phyloP scores from a whole-genome alignment of 768 basidiomycete species.

The Leccinum broughii region DNA sequence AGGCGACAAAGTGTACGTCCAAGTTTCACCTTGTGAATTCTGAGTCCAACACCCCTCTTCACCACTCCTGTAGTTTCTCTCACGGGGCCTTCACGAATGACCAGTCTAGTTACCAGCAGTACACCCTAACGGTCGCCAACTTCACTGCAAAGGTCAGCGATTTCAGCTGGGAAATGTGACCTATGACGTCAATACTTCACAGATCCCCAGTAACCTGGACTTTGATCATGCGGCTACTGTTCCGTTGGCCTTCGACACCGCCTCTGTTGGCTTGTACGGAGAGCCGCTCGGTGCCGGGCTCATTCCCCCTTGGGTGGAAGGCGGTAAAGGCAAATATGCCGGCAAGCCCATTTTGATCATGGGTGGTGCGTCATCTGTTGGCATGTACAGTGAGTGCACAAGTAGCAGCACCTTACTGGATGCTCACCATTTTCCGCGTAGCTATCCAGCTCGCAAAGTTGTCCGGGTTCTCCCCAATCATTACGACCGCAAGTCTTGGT shows the following conservation, averaged over 20 bases:
- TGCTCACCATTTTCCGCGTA: constrained; percentile 14
- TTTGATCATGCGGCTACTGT: constrained; percentile 49
- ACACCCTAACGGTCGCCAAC: constrained; percentile 33
- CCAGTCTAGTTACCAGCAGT: constrained; percentile 41
- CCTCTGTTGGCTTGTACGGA: constrained; percentile 47
- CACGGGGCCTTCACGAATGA: constrained; percentile 36
- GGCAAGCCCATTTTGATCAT: constrained; percentile 46
- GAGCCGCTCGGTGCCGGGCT: constrained; percentile 40
- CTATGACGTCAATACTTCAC: constrained; percentile 5
- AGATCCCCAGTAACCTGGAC: constrained; percentile 46
- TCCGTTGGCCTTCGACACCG: constrained; percentile 48
- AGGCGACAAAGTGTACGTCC: constrained; percentile 43
- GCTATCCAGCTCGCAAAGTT: constrained; percentile 42
- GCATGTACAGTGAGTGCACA: constrained; percentile 42
- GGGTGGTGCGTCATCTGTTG: constrained; percentile 51
- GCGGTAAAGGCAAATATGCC: constrained; percentile 37
- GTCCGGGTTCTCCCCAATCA: constrained; percentile 44
- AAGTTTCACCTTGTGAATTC: neutral
- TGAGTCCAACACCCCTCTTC: neutral
- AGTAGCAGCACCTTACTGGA: neutral
- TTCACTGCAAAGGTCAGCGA: constrained; percentile 38
- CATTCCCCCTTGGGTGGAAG: constrained; percentile 35
- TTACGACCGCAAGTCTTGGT: constrained; percentile 37
- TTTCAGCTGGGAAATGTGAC: neutral
- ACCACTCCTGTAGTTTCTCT: constrained; percentile 13